Evolutionary conservation across 2,329 filamentous ascomycete species (phyloP).

Genomic region (Aspergillus carbonarius): DNA sequence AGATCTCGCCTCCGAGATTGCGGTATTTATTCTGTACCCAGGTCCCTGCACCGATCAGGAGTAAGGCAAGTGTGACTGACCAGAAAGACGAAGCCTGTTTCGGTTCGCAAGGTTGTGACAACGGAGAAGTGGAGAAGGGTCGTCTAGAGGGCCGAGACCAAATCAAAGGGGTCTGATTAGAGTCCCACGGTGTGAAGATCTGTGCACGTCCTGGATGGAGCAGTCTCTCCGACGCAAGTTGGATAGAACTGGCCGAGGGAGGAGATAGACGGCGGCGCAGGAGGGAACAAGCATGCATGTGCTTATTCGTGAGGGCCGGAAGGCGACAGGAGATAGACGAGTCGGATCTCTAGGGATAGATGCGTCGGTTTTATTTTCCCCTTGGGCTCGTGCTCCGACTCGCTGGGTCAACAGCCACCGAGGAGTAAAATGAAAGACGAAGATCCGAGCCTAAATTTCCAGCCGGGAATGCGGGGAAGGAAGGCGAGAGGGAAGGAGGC

Average conservation of each 20-base stretch:
- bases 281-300: constrained; percentile 36
- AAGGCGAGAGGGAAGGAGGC: constrained; percentile 3
- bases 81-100: constrained; percentile 40
- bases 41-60: constrained; percentile 35
- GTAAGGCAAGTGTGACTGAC: constrained; percentile 35
- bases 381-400: background rate
- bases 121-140: constrained; percentile 27
- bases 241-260: constrained; percentile 31
- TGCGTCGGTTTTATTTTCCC: background rate
- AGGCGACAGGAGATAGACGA: constrained; percentile 7
- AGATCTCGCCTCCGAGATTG: constrained; percentile 14
- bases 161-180: constrained; percentile 21
- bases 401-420: background rate
- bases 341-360: background rate
- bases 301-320: constrained; percentile 18
- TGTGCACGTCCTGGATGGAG: constrained; percentile 20
- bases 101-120: constrained; percentile 23
- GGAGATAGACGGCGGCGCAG: constrained; percentile 32
- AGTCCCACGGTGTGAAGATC: constrained; percentile 19
- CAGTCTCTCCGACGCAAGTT: constrained; percentile 17
- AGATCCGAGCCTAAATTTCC: constrained; percentile 1
- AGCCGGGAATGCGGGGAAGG: constrained; percentile 7
- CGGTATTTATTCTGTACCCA: constrained; percentile 36
- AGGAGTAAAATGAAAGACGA: background rate
- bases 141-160: constrained; percentile 25